Conservation (phyloP, 2,329 filamentous ascomycete genomes). For the Fusarium globosum region DNA sequence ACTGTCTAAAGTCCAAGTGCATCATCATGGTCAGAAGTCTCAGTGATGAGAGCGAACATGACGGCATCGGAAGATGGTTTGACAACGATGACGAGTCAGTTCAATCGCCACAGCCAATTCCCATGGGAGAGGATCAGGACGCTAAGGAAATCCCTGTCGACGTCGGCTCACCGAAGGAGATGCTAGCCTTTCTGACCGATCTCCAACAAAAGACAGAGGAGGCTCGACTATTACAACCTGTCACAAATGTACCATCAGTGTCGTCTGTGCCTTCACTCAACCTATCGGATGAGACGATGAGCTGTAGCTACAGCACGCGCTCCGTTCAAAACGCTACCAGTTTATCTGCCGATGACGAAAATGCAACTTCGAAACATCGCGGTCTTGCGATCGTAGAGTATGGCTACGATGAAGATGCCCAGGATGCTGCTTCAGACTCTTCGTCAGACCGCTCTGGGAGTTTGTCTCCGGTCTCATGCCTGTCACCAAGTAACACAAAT, state of each 20-base stretch:
- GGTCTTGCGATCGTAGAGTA: rapidly evolving
- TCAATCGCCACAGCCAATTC: background rate
- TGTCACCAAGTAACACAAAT: background rate
- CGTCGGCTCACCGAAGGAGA: background rate
- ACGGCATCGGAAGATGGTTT: background rate
- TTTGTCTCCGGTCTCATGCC: background rate
- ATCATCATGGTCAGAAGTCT: background rate
- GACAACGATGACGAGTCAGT: background rate
- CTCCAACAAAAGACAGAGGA: background rate
- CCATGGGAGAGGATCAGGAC: background rate
- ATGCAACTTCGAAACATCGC: too few species aligned
- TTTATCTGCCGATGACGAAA: background rate
- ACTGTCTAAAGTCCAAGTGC: background rate
- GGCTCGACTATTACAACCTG: background rate
- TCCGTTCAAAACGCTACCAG: background rate
- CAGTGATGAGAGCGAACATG: background rate
- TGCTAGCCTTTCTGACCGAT: background rate
- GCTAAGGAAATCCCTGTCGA: background rate
- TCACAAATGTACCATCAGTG: background rate
- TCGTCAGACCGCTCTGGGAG: background rate
- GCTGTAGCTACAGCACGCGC: background rate
- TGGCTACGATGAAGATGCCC: background rate
- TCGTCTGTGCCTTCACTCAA: background rate
- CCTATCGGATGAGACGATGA: background rate
- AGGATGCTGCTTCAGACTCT: background rate